Evolutionary conservation across 1,284 basidiomycete species (phyloP), one percentile per base, ranked within the genome.

Genomic region (Ganoderma multipileum): DNA sequence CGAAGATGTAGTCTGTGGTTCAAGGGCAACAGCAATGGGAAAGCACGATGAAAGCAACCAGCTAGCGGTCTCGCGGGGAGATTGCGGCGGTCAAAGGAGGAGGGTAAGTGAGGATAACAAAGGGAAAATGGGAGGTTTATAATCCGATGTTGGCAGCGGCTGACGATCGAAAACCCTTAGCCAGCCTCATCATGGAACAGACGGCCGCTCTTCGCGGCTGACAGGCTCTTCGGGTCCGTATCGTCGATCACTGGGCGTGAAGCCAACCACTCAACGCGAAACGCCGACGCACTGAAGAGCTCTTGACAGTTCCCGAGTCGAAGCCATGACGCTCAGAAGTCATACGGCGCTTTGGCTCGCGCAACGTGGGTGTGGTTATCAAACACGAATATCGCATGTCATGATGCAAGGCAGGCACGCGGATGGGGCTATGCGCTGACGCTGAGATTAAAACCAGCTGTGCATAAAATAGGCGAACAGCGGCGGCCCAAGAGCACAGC

Each of bases 1-100:
- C 7, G 28, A 30, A 14, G 28, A 74, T 70, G 23, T 65, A 60
- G 71, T 75, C 73, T 68, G 72, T 72, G 68, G 72, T 68, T 70
- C 68, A 63, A 50, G 47, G 65, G 71, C 67, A 57, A 68, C 26
- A 58, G 69, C 66, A 68, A 73, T 50, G 72, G 23, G 65, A 72
- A 58, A 73, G 71, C 66, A 71, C 58, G n/a, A 59, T 18, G 68
- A 75, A 42, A 67, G 64, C 67, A 67, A 65, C 61, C 66, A 47
- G 52, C 58, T 52, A 44, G 47, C 66, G 61, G 55, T 66, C 69
- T 69, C 69, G 68, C 65, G 39, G 60, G 64, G 70, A 72, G 72
- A 69, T 72, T 50, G 69, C 74, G 67, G 68, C 33, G 68, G 75
- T 70, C 58, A 62, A 39, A 66, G 70, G 61, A 61, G 68, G 71